Evolutionary conservation across 1,284 basidiomycete genomes (phyloP), one percentile per base, ranked within the genome.

Genomic region (Sanghuangporus weigelae): DNA sequence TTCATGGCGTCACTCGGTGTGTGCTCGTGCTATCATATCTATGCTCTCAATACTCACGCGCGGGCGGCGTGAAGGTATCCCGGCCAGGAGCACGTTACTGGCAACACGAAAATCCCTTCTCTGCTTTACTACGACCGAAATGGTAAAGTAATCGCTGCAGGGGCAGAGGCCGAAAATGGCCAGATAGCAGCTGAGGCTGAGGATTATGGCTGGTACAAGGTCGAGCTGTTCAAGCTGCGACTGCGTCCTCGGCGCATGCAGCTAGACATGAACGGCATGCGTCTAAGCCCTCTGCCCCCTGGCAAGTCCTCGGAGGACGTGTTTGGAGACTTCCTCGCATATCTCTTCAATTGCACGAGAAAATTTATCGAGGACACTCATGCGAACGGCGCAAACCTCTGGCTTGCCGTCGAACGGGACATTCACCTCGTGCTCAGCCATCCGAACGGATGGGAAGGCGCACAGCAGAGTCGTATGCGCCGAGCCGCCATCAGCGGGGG

Each of bases 371-470:
- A 79, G 64, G 87, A 91, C 67, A 90, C 88, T 8, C 88, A 92
- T 69, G 87, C 85, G 11, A 85, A 86, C 66, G 87, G 87, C 0
- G 75, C 76, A 26, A 75, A 79, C 19, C 73, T 90, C 1, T 91
- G 89, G 88, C 79, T 78, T 26, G 78, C 82, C 4, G 82, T 91
- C 38, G 85, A 90, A 70, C 70, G 80, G 44, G 79, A 85, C 68
- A 80, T 89, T 53, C 85, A 90, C 69, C 84, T 90, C 67, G 87
- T 92, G 6, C 75, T 91, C 53, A 86, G 84, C 53, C 89, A 91
- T 71, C 89, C 90, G 11, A 92, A 91, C 68, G 89, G 89, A 7
- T 92, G 89, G 89, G 89, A 91, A 70, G 89, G 89, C 19, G 85
- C 86, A 0, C 89, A 91, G 69, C 90, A 92, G 71, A 84, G 84